These are phyloP conservation scores for Fomitopsis serialis DNA, from an alignment of 768 basidiomycete species.

Conservation along the genomic window DNA sequence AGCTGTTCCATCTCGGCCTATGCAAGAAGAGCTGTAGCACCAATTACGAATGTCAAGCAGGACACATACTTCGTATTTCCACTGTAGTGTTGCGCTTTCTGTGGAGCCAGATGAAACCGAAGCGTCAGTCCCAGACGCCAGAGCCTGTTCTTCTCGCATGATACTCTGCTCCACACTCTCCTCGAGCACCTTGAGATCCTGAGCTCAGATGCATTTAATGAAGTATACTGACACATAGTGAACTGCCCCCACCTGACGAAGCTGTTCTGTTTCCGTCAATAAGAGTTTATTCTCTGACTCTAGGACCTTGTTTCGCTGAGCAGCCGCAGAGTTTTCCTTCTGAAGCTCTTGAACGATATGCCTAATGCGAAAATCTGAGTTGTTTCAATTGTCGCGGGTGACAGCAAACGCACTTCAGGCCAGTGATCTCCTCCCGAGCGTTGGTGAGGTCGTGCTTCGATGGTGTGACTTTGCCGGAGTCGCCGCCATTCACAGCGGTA, in stretches of 20 bases:
- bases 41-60: neutral
- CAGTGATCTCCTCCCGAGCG: conserved; percentile 65
- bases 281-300: conserved; percentile 74
- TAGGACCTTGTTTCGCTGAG: conserved; percentile 64
- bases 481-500: conserved; percentile 38
- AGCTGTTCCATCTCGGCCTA: conserved; percentile 68
- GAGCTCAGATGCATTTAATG: conserved; percentile 2
- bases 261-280: conserved; percentile 58
- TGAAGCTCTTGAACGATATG: conserved; percentile 87
- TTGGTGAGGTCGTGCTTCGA: conserved; percentile 49
- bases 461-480: conserved; percentile 28
- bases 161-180: conserved; percentile 63
- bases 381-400: neutral
- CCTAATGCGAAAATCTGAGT: conserved; percentile 29
- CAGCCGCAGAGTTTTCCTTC: conserved; percentile 62
- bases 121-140: conserved; percentile 20
- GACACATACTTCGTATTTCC: conserved; percentile 43
- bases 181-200: conserved; percentile 78
- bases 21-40: neutral
- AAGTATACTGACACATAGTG: neutral
- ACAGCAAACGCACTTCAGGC: conserved; percentile 60
- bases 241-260: conserved; percentile 64
- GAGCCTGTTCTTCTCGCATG: conserved; percentile 42
- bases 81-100: conserved; percentile 39
- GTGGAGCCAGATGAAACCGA: conserved; percentile 7